These are phyloP conservation scores for Bruguiera hainesii DNA, from an alignment of 441 rosid genomes.

Conservation along the genomic window DNA sequence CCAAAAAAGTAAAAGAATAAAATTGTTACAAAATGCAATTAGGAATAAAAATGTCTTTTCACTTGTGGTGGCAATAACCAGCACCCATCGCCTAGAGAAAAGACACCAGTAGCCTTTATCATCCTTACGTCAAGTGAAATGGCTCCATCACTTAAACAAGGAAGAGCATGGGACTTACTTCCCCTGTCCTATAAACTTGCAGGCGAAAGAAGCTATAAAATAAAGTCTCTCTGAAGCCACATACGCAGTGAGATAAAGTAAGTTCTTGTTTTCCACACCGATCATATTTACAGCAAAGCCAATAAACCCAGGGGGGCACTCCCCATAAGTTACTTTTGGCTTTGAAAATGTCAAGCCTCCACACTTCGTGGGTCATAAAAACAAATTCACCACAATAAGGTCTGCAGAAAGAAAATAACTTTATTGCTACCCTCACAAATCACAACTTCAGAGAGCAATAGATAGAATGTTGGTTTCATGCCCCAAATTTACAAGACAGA, in stretches of 20 bases:
- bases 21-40: neutral
- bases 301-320: slow-evolving; percentile 66
- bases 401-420: slow-evolving; percentile 30
- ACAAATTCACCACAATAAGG: slow-evolving; percentile 64
- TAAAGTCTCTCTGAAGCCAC: slow-evolving; percentile 90
- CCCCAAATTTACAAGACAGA: slow-evolving; percentile 78
- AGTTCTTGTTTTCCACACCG: slow-evolving; percentile 43
- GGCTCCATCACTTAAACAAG: slow-evolving; percentile 74
- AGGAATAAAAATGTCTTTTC: slow-evolving; percentile 6
- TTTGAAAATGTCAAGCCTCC: slow-evolving; percentile 68
- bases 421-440: slow-evolving; percentile 7
- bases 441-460: slow-evolving; percentile 12
- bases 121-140: slow-evolving; percentile 86
- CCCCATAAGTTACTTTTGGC: slow-evolving; percentile 73
- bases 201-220: slow-evolving; percentile 63
- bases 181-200: slow-evolving; percentile 77
- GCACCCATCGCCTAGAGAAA: slow-evolving; percentile 61
- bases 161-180: slow-evolving; percentile 61
- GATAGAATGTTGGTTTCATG: slow-evolving; percentile 22
- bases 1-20: neutral
- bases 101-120: slow-evolving; percentile 51
- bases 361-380: slow-evolving; percentile 58
- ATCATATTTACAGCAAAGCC: slow-evolving; percentile 92
- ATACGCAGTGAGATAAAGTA: slow-evolving; percentile 44
- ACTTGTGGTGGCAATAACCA: slow-evolving; percentile 15